Evolutionary conservation across 768 basidiomycete species (phyloP).

Genomic region (Amanita fuliginea): DNA sequence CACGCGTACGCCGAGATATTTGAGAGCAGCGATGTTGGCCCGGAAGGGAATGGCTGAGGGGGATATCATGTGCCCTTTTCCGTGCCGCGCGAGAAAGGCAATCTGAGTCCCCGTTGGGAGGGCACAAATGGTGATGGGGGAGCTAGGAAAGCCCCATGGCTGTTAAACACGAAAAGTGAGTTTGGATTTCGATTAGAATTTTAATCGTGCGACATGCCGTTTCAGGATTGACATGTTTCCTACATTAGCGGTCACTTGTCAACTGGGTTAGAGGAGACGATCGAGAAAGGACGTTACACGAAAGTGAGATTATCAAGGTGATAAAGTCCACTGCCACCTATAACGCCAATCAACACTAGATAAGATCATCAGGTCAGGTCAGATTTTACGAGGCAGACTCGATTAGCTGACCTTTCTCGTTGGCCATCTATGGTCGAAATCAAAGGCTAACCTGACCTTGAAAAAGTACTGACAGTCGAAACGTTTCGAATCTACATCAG

Average conservation of each 20-base stretch:
- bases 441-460: too few relatives aligned
- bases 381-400: not conserved
- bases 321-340: conserved; percentile 89
- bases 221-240: conserved; percentile 66
- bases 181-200: not conserved
- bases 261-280: not conserved
- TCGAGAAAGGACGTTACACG: conserved; percentile 42
- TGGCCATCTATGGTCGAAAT: not conserved
- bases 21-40: conserved; percentile 94
- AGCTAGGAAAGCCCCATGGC: conserved; percentile 92
- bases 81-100: conserved; percentile 92
- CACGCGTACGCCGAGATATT: conserved; percentile 80
- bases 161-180: conserved; percentile 16
- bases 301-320: conserved; percentile 85
- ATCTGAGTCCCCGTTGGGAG: conserved; percentile 71
- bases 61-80: conserved; percentile 62
- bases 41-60: conserved; percentile 77
- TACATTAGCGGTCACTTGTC: conserved; percentile 16
- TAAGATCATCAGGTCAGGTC: not conserved
- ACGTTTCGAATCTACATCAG: too few relatives aligned
- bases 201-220: conserved; percentile 51
- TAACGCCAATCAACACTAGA: conserved; percentile 75
- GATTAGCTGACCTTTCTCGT: not conserved
- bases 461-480: too few relatives aligned
- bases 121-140: conserved; percentile 86